Percentiles rank a stretch among this genome's conserved stretches.
phyloP scores from a whole-genome alignment of 2,329 filamentous ascomycete genomes.

The Fusarium papillatum region DNA sequence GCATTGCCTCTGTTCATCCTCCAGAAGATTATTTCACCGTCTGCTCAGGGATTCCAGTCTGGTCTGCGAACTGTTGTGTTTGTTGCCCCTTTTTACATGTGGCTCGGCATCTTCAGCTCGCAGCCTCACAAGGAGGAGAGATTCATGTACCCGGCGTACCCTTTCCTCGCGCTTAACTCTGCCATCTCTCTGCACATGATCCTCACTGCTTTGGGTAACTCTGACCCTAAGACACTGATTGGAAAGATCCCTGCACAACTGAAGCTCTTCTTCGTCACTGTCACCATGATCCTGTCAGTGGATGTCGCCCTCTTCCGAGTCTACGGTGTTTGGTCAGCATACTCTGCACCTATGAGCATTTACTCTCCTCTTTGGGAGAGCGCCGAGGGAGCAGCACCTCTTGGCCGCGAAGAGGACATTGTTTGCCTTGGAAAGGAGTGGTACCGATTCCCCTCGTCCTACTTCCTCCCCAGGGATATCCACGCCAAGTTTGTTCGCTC shows the following conservation, averaged over 20 bases:
- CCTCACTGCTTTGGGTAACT: conserved; percentile 80
- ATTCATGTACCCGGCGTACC: conserved; percentile 98
- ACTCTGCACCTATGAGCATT: conserved; percentile 82
- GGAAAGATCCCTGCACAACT: conserved; percentile 81
- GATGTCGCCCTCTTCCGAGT: conserved; percentile 79
- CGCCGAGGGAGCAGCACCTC: conserved; percentile 58
- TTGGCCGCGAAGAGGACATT: conserved; percentile 73
- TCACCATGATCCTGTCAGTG: conserved; percentile 73
- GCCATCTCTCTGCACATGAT: conserved; percentile 87
- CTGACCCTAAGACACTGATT: conserved; percentile 74
- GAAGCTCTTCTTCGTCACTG: conserved; percentile 76
- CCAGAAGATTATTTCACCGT: conserved; percentile 76
- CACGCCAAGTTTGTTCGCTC: conserved; percentile 91
- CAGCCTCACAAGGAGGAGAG: conserved; percentile 98
- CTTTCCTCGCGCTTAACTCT: conserved; percentile 89
- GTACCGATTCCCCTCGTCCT: conserved; percentile 97
- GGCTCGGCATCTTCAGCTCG: conserved; percentile 90
- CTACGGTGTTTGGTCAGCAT: conserved; percentile 83
- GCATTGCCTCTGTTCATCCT: conserved; percentile 82
- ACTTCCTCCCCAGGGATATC: conserved; percentile 87
- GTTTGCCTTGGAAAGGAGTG: conserved; percentile 97
- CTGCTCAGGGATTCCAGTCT: conserved; percentile 74
- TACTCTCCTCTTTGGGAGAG: conserved; percentile 76
- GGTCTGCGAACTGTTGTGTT: conserved; percentile 84
- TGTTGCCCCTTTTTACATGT: conserved; percentile 90